phyloP scores from a whole-genome alignment of 2,329 filamentous ascomycete genomes.

The Ceratocystis ficicola region DNA sequence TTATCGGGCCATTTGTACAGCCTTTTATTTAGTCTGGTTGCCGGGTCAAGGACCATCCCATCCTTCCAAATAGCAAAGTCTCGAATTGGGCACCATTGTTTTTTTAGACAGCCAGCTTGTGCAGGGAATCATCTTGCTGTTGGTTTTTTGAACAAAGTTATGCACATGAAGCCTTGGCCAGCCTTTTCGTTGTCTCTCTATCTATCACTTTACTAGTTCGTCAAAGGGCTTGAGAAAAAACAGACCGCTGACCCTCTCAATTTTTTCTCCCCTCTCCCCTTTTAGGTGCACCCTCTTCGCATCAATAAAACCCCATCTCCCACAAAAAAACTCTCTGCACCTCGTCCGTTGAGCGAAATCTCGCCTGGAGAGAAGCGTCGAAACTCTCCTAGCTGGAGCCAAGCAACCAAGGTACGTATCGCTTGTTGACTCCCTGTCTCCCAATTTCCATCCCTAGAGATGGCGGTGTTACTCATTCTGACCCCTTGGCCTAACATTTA shows the following conservation, averaged over 20 bases:
- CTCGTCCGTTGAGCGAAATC: conserved; percentile 77
- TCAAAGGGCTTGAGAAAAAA: conserved; percentile 9
- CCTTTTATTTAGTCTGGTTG: conserved; percentile 4
- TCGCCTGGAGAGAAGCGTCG: conserved; percentile 72
- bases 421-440: conserved; percentile 18
- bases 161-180: conserved; percentile 8
- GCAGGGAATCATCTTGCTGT: neutral
- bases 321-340: conserved; percentile 25
- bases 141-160: neutral
- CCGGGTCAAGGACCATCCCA: neutral
- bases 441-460: conserved; percentile 23
- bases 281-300: conserved; percentile 62
- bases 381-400: conserved; percentile 87
- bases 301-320: conserved; percentile 56
- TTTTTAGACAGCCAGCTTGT: conserved; percentile 11
- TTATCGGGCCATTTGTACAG: neutral
- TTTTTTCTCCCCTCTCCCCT: conserved; percentile 22
- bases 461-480: conserved; percentile 21
- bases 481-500: conserved; percentile 8
- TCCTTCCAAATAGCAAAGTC: neutral
- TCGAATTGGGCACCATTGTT: conserved; percentile 2
- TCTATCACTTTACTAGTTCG: neutral
- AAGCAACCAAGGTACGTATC: conserved; percentile 53
- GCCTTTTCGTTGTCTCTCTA: neutral
- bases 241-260: neutral